These are phyloP conservation scores for Pyrus betulifolia DNA, from an alignment of 306 rosid species.

Conservation along the genomic window DNA sequence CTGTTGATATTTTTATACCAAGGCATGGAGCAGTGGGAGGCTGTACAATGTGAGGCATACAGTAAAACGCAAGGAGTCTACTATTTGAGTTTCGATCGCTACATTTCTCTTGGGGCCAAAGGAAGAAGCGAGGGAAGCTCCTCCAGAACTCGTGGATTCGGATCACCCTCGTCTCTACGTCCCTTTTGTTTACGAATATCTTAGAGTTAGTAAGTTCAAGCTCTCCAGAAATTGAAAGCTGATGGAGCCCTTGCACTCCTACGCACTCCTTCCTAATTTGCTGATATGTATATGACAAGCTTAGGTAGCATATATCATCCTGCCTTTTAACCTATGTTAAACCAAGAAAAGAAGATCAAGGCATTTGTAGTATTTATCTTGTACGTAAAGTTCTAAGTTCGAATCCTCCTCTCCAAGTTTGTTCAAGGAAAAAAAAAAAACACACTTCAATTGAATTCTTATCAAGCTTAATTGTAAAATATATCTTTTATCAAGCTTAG, in stretches of 20 bases:
- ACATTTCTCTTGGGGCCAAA: constrained; percentile 39
- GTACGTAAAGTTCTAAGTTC: too few species aligned
- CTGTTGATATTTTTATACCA: too few species aligned
- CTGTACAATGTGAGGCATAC: constrained; percentile 41
- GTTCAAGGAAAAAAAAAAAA: too few species aligned
- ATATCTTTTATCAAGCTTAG: too few species aligned
- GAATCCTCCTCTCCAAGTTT: too few species aligned
- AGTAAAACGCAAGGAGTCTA: constrained; percentile 46
- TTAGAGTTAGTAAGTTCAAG: constrained; percentile 24
- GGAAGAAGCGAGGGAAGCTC: constrained; percentile 31
- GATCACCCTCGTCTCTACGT: constrained; percentile 32
- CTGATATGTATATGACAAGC: too few species aligned
- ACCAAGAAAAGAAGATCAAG: too few species aligned
- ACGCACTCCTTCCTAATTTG: neutral
- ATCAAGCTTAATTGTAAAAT: too few species aligned
- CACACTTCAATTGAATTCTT: too few species aligned
- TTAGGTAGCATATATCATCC: neutral
- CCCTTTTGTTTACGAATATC: constrained; percentile 33
- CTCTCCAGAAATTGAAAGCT: constrained; percentile 7
- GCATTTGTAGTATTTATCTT: too few species aligned
- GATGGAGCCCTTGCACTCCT: constrained; percentile 46
- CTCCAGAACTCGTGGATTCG: constrained; percentile 33
- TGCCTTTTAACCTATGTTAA: neutral
- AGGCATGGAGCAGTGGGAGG: constrained; percentile 63
- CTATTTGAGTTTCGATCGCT: constrained; percentile 36